A percentile compares a stretch with the other conserved stretches of the same genome.
Evolutionary conservation across 176 grass and related monocot species (phyloP).

Genomic region (Raddia guianensis): DNA sequence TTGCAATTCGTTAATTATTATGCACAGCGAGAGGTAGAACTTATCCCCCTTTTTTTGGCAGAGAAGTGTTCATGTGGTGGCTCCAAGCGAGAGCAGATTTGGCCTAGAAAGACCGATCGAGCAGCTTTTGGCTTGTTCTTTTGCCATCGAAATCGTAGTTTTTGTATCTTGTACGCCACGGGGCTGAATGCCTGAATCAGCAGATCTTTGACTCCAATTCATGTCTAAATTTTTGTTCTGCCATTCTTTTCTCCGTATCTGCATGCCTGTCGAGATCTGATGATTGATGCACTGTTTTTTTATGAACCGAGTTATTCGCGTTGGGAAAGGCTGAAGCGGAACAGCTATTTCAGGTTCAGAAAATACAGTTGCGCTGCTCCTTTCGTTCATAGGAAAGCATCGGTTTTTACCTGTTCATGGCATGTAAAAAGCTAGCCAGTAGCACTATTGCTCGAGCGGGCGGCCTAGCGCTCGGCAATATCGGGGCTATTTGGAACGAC

Average conservation of each 20-base stretch:
- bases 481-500: too few species aligned
- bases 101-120: not conserved
- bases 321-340: not conserved
- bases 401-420: not conserved
- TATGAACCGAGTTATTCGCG: not conserved
- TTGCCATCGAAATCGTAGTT: conserved; percentile 1
- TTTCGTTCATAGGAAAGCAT: not conserved
- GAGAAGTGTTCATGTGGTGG: not conserved
- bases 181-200: conserved; percentile 28
- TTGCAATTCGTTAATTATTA: conserved; percentile 5
- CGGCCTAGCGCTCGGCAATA: not conserved
- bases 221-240: conserved; percentile 11
- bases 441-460: not conserved
- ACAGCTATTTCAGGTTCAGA: not conserved
- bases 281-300: conserved; percentile 33
- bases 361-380: not conserved
- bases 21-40: not conserved
- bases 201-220: conserved; percentile 59
- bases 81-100: not conserved
- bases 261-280: conserved; percentile 18
- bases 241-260: conserved; percentile 13
- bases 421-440: not conserved
- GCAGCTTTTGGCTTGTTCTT: conserved; percentile 48
- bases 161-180: conserved; percentile 1
- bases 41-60: not conserved